Evolutionary conservation across 148 eudicot genomes (phyloP), one percentile per base, ranked within the genome.

Genomic region (Persicaria tinctoria): DNA sequence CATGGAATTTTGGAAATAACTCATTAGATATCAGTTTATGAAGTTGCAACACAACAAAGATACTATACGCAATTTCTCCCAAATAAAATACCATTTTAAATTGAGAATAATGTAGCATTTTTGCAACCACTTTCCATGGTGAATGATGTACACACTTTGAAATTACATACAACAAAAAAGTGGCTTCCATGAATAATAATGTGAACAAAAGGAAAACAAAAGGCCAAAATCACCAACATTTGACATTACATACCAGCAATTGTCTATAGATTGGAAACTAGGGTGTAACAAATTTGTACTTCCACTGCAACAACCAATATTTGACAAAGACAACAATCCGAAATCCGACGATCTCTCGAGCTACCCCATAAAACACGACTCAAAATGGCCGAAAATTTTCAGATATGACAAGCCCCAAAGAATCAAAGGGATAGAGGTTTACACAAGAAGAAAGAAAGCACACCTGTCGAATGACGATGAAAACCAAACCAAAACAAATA

Each of bases 361-460:
- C 46, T 32, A 23, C 46, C n/a, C 13, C 46, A 63, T 63, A 63
- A 38, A 32, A 63, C 44, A 32, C 8, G 69, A 63, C 69, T 32
- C 69, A 64, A 32, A 64, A 5, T 64, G 46, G 17, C 46, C 1
- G 12, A 60, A 60, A 60, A 60, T 20, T 20, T 27, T 60, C 44
- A 23, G 41, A 60, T 23, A 41, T 4, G 32, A 13, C 46, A 32
- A 64, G 69, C 27, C 69, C 69, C 69, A 64, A 64, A 64, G 69
- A 64, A 64, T 64, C 5, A 59, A 32, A 10, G 11, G 8, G 46
- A 62, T 64, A 41, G 69, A 13, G 12, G 11, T 41, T 64, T 64
- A 64, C 46, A 64, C 69, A 13, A 32, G 41, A 32, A 32, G 69
- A 64, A 64, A 64, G 69, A 27, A 64, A 32, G 69, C 69, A 38